A percentile compares a stretch with the other conserved stretches of the same genome.
These are phyloP conservation scores for Silene coronaria DNA, from an alignment of 179 eudicot genomes.

Conservation along the genomic window DNA sequence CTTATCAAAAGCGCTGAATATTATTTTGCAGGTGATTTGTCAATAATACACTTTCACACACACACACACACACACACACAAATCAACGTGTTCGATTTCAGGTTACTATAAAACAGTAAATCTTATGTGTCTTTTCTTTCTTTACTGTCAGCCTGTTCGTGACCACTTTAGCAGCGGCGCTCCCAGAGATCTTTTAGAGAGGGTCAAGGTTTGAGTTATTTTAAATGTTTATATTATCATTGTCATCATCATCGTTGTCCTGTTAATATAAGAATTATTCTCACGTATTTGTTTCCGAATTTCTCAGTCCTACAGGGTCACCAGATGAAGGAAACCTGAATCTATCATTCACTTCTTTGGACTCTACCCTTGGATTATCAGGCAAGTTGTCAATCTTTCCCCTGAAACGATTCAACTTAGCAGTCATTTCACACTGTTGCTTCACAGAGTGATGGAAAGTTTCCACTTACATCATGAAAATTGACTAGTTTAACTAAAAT, in stretches of 20 bases:
- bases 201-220: conserved; percentile 60
- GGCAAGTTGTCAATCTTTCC: neutral
- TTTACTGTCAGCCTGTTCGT: conserved; percentile 63
- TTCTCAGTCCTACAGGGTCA: conserved; percentile 28
- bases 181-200: conserved; percentile 60
- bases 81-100: neutral
- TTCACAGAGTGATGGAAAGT: neutral
- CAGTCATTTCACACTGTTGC: neutral
- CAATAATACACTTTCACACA: neutral
- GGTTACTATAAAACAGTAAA: neutral
- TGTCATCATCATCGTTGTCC: neutral
- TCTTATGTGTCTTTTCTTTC: neutral
- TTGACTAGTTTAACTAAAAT: neutral
- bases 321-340: conserved; percentile 16
- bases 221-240: neutral
- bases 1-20: conserved; percentile 63
- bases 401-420: neutral
- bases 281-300: neutral
- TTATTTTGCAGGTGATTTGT: conserved; percentile 58
- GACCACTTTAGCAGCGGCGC: conserved; percentile 58
- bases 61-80: too few relatives aligned
- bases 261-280: neutral
- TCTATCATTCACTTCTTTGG: neutral
- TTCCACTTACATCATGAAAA: neutral
- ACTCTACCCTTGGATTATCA: neutral